Conservation (phyloP, 2,329 filamentous ascomycete genomes). For the Penicillium brasilianum region DNA sequence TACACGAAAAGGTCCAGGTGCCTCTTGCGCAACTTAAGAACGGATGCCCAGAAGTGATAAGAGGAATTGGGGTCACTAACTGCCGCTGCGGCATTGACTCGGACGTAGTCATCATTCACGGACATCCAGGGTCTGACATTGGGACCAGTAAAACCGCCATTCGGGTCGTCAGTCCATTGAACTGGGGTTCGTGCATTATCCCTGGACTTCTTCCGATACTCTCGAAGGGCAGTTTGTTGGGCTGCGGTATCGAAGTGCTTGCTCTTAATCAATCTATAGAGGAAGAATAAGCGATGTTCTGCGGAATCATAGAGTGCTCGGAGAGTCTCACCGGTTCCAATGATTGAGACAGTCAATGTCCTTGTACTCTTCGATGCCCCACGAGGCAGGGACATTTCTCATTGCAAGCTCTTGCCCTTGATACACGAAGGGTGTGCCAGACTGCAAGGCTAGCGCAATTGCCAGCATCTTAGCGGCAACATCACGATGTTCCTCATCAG, state of each 20-base stretch:
- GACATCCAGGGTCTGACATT: constrained; percentile 70
- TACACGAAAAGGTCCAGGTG: constrained; percentile 69
- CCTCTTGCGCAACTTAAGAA: constrained; percentile 65
- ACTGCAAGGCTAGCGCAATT: constrained; percentile 60
- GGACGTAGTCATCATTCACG: constrained; percentile 65
- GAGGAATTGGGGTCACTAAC: constrained; percentile 53
- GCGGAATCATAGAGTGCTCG: background rate
- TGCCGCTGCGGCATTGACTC: constrained; percentile 64
- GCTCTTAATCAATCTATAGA: constrained; percentile 38
- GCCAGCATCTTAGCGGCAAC: constrained; percentile 65
- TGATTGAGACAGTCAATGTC: constrained; percentile 68
- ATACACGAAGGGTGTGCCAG: constrained; percentile 70
- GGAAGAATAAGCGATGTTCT: background rate
- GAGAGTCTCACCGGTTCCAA: constrained; percentile 52
- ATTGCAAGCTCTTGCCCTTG: constrained; percentile 73
- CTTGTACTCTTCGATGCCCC: constrained; percentile 69
- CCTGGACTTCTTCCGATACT: constrained; percentile 52
- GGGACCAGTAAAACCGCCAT: constrained; percentile 68
- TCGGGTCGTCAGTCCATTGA: constrained; percentile 66
- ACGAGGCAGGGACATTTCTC: constrained; percentile 65
- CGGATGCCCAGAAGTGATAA: constrained; percentile 65
- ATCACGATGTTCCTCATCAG: constrained; percentile 56
- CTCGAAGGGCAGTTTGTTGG: constrained; percentile 36
- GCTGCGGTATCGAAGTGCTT: constrained; percentile 34
- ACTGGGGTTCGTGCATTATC: constrained; percentile 75